phyloP scores from a whole-genome alignment of 441 rosid species.

The Metrosideros polymorpha region DNA sequence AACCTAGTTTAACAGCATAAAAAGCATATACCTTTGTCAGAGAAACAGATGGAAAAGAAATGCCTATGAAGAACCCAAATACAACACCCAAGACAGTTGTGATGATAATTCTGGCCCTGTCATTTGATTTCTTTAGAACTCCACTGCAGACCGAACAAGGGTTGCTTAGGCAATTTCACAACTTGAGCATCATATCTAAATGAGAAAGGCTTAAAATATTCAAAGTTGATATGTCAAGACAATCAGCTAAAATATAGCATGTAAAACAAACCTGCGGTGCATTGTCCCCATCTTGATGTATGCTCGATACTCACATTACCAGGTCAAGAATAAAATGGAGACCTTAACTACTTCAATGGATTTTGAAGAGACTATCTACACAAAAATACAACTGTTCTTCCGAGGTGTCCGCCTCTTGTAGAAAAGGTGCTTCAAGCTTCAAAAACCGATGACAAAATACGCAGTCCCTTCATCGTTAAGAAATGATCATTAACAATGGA shows the following conservation, averaged over 20 bases:
- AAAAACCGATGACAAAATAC: neutral
- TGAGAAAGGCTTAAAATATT: neutral
- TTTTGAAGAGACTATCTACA: neutral
- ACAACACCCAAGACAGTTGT: constrained; percentile 48
- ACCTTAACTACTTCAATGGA: neutral
- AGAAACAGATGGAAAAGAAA: constrained; percentile 55
- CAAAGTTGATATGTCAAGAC: neutral
- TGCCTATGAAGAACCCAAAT: constrained; percentile 71
- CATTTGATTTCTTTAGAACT: constrained; percentile 43
- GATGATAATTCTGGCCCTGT: constrained; percentile 34
- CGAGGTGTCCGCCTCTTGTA: neutral
- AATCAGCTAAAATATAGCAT: neutral
- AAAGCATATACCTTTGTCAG: constrained; percentile 40
- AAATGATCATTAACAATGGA: neutral
- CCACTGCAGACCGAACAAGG: constrained; percentile 40
- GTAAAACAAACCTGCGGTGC: constrained; percentile 50
- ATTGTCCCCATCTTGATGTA: constrained; percentile 28
- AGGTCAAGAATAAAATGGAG: neutral
- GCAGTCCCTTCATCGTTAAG: neutral
- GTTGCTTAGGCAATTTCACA: neutral
- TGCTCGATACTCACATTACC: constrained; percentile 11
- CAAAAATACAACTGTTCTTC: neutral
- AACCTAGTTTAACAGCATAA: neutral
- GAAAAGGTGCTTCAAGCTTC: neutral
- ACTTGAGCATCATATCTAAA: neutral